These are phyloP conservation scores for Chalciporus sp. DNA, from an alignment of 1,284 basidiomycete species.

Conservation along the genomic window DNA sequence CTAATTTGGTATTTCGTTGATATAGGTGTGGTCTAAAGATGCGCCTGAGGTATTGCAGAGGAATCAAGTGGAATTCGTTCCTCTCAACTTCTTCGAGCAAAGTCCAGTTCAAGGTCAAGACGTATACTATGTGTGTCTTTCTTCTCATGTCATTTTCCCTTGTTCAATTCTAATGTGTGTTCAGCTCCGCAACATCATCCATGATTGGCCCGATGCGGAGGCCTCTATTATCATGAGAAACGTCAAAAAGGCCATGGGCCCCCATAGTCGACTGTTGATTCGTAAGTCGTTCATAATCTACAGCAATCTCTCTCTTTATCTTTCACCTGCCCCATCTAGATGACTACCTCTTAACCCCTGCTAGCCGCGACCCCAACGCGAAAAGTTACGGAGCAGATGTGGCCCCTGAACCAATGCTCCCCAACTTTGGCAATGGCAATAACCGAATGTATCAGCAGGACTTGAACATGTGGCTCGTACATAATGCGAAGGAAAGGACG, in stretches of 20 bases:
- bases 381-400: slow-evolving; percentile 14
- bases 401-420: slow-evolving; percentile 32
- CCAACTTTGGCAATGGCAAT: slow-evolving; percentile 32
- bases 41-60: slow-evolving; percentile 37
- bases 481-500: slow-evolving; percentile 30
- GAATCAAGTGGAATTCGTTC: slow-evolving; percentile 39
- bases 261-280: slow-evolving; percentile 29
- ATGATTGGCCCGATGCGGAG: slow-evolving; percentile 29
- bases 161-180: too few species aligned
- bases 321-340: slow-evolving; percentile 11
- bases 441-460: slow-evolving; percentile 30
- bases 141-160: too few species aligned
- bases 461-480: slow-evolving; percentile 29
- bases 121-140: slow-evolving; percentile 39
- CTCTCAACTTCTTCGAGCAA: slow-evolving; percentile 49
- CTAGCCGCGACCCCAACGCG: slow-evolving; percentile 4
- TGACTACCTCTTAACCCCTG: slow-evolving; percentile 18
- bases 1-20: slow-evolving; percentile 1
- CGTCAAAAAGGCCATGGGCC: slow-evolving; percentile 23
- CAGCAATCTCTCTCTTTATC: background rate
- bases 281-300: slow-evolving; percentile 17
- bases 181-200: slow-evolving; percentile 27
- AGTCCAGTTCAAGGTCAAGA: slow-evolving; percentile 42
- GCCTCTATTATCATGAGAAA: slow-evolving; percentile 24
- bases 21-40: slow-evolving; percentile 38